Evolutionary conservation across 495 filamentous ascomycete species (phyloP).

Genomic region (Alectoria sarmentosa): DNA sequence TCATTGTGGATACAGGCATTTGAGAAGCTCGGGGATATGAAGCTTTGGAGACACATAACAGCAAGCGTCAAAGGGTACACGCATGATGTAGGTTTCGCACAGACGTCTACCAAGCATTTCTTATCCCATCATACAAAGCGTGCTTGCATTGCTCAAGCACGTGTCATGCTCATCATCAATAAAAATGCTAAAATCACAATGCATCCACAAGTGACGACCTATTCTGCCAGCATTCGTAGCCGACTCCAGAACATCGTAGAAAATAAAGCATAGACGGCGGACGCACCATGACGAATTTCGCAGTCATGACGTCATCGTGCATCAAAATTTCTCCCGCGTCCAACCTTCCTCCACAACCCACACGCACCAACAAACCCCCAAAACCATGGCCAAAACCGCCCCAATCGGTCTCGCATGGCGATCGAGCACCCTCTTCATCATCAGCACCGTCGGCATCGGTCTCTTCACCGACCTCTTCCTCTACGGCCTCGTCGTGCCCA

Average conservation of each 20-base stretch:
- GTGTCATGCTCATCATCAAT: no score
- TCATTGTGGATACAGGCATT: not conserved
- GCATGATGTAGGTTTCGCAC: not conserved
- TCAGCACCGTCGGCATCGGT: slow-evolving; percentile 53
- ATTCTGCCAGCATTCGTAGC: no score
- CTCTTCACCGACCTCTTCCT: slow-evolving; percentile 58
- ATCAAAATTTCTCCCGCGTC: not conserved
- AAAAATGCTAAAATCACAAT: not conserved
- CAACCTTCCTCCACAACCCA: not conserved
- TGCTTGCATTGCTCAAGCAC: no score
- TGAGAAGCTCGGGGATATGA: not conserved
- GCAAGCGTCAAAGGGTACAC: not conserved
- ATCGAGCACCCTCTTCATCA: slow-evolving; percentile 54
- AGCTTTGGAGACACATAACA: no score
- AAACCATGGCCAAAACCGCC: slow-evolving; percentile 18
- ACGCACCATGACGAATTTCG: no score
- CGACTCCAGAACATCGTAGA: no score
- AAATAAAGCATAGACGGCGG: no score
- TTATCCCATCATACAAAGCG: no score
- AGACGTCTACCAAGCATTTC: not conserved
- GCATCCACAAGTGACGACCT: no score
- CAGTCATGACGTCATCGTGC: not conserved
- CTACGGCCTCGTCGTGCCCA: slow-evolving; percentile 55
- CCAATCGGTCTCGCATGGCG: slow-evolving; percentile 46
- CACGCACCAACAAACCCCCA: not conserved